Base-by-base conservation (phyloP, 2,329 filamentous ascomycete genomes). In the Pyrenochaeta sp. region DNA sequence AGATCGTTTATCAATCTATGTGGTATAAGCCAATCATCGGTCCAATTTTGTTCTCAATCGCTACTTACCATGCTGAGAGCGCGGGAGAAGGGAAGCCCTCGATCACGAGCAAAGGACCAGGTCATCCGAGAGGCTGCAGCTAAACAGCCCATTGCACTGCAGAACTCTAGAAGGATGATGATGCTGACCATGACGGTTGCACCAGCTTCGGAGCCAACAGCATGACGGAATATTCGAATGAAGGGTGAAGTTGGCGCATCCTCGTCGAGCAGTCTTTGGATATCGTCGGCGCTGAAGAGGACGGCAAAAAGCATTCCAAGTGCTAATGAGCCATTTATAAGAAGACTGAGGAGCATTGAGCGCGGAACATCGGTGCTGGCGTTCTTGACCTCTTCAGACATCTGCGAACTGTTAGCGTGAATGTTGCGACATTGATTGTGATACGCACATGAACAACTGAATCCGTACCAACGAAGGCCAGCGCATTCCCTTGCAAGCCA, bases 101-200 rank as follows among this genome's bases (percentile, higher is more conserved):
- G 65, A 53, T 82, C 80, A 25, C 80, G 75, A 13, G 80, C 78
- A 60, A 82, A 81, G 0, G 79, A 78, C 74, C 74, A 82, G 4
- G 77, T 77, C 69, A 80, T 78, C 7, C 78, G 76, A 8, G 78
- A 79, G 1, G 77, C 77, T 2, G 79, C 75, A 34, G 79, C 78
- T 22, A 80, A 61, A 48, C 76, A 75, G 30, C 76, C 78, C 65
- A 81, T 72, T 1, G 76, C 77, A 36, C 77, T 78, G 50, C 76
- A 77, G 63, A 81, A 78, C 30, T 78, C 75, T 2, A 80, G 66
- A 1, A 75, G 65, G 22, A 79, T 71, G 56, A 80, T 76, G 44
- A 80, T 76, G 47, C 79, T 75, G 0, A 80, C 78, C 76, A 87
- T 83, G 28, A 82, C 77, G 12, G 80, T 83, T 4, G 83, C 81